Conservation (phyloP, 805 yeast species). For the Spathaspora sp. region DNA sequence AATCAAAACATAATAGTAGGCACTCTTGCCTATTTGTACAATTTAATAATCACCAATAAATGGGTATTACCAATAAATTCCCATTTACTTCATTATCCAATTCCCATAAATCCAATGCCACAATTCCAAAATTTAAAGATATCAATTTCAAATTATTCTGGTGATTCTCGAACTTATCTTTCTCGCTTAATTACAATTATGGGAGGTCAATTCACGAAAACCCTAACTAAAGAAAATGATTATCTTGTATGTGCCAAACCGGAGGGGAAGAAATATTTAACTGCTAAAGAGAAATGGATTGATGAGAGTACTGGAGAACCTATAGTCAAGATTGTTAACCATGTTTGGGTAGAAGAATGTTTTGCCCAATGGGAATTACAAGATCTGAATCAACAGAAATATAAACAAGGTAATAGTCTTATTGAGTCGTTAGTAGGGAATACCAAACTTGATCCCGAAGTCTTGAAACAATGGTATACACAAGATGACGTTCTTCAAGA, state of each 20-base stretch:
- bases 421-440: conserved; percentile 51
- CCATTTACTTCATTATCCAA: conserved; percentile 70
- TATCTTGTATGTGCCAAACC: conserved; percentile 68
- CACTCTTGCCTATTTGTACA: conserved; percentile 71
- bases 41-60: conserved; percentile 51
- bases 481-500: conserved; percentile 5
- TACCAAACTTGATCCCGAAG: conserved; percentile 40
- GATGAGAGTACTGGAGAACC: conserved; percentile 17
- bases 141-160: conserved; percentile 77
- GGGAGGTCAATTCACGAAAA: conserved; percentile 76
- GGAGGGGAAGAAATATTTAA: conserved; percentile 69
- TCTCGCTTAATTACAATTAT: conserved; percentile 57
- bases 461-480: conserved; percentile 35
- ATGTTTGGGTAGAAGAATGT: conserved; percentile 85
- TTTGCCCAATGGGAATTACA: conserved; percentile 56
- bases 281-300: conserved; percentile 64
- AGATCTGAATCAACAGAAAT: conserved; percentile 45
- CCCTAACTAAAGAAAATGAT: conserved; percentile 62
- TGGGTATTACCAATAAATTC: conserved; percentile 54
- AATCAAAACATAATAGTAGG: conserved; percentile 48
- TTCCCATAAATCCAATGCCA: conserved; percentile 47
- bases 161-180: conserved; percentile 76
- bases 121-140: conserved; percentile 54
- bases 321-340: conserved; percentile 59
- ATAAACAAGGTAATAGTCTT: conserved; percentile 34